Evolutionary conservation across 23 red algal species (phyloP), one percentile per base, ranked within the genome.

Genomic region (Pyropia haitanensis): DNA sequence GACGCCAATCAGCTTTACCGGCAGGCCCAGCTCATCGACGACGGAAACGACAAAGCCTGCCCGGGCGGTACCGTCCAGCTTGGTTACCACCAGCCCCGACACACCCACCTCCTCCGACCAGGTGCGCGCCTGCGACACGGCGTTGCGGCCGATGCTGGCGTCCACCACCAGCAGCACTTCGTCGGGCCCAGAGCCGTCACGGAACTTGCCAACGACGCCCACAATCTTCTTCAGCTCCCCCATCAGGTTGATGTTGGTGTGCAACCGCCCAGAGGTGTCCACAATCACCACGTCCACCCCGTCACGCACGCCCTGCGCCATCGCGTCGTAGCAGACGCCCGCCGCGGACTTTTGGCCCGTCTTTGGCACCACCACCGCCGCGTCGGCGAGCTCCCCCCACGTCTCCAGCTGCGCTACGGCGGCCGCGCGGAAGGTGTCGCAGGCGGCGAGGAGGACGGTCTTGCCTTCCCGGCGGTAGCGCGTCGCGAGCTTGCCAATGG

Each of bases 101-200:
- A 96, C 65, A 14, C 80, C 74, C 13, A 96, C 71, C 24, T 86
- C 85, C 14, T 56, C 58, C n/a, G 77, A 63, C 85, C 85, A 96
- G 13, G 73, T 85, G 18, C 76, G 58, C 14, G 87, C 92, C 30
- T 88, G 78, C 29, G 71, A 21, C 46, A 90, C 76, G 18, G 92
- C 92, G 54, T 96, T 96, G 31, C 92, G 78, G 66, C 92, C 92
- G 60, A 88, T 87, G 8, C 69, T 71, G 17, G 85, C 92, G 44
- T 96, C 92, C 18, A 96, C 79, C 53, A 96, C 92, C 57, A 96
- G 55, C 64, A 96, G 64, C 7, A 70, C 77, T 65, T 96, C 92
- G 56, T 88, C 72, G 23, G 83, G 64, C 17, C 79, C 89, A 6
- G 34, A 24, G 34, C 71, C 66, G 24, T 87, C 30, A 8, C 64